Conservation (phyloP, 2,329 filamentous ascomycete genomes). For the Pseudocercospora macadamiae region DNA sequence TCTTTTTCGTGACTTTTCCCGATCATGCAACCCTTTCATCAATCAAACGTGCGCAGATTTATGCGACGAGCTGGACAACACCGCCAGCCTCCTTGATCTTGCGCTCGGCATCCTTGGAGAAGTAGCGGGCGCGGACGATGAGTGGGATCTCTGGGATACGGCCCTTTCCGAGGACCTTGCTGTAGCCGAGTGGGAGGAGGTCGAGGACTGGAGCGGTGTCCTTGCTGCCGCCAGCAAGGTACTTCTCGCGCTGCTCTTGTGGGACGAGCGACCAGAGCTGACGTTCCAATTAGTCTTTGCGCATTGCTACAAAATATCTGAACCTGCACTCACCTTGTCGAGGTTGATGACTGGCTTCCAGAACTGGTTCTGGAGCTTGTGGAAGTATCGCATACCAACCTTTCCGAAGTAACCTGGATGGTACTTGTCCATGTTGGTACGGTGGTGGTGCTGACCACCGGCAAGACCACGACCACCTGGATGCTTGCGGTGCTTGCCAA, state of each 20-base stretch:
- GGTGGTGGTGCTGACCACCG: constrained; percentile 99
- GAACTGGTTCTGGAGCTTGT: constrained; percentile 92
- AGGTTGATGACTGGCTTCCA: constrained; percentile 99
- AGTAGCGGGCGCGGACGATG: constrained; percentile 92
- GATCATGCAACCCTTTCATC: constrained; percentile 23
- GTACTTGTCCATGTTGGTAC: constrained; percentile 91
- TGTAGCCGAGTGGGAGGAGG: constrained; percentile 95
- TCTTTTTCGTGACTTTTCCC: constrained; percentile 19
- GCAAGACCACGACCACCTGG: constrained; percentile 81
- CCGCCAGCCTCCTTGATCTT: constrained; percentile 99
- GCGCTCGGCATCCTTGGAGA: constrained; percentile 94
- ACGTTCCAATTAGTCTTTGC: not conserved
- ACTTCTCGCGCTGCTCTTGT: constrained; percentile 87
- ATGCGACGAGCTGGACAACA: constrained; percentile 93
- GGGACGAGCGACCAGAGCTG: constrained; percentile 96
- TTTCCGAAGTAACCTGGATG: constrained; percentile 99
- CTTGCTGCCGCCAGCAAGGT: constrained; percentile 82
- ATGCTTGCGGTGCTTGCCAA: constrained; percentile 97
- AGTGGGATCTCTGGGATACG: constrained; percentile 89
- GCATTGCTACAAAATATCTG: not conserved
- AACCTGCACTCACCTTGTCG: constrained; percentile 72
- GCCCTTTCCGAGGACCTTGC: constrained; percentile 98
- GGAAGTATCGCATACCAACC: constrained; percentile 69
- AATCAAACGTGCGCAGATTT: constrained; percentile 44
- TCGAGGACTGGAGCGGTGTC: constrained; percentile 97